Evolutionary conservation across 225 moss, liverwort and hornwort genomes (phyloP).

Genomic region (Anthoceros angustus): DNA sequence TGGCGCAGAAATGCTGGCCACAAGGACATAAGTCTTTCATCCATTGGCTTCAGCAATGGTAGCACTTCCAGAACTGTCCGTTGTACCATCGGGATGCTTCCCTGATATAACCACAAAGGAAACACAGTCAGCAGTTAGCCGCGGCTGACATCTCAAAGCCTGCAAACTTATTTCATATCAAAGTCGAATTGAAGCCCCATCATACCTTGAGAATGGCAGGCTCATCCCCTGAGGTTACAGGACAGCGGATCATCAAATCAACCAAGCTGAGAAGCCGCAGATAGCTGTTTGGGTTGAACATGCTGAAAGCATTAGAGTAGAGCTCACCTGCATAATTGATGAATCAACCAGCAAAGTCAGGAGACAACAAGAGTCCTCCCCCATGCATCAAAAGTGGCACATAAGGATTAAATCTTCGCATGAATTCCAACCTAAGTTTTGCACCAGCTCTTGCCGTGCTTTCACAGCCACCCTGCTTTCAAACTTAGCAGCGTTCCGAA

Average conservation of each 20-base stretch:
- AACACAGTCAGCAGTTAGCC: neutral
- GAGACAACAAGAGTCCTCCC: neutral
- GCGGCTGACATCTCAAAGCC: slow-evolving; percentile 11
- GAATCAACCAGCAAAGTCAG: neutral
- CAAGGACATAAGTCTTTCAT: slow-evolving; percentile 44
- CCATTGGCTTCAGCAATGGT: slow-evolving; percentile 55
- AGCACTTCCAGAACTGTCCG: slow-evolving; percentile 57
- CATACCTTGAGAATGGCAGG: slow-evolving; percentile 39
- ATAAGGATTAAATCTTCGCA: neutral
- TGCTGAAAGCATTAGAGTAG: slow-evolving; percentile 37
- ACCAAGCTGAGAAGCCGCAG: slow-evolving; percentile 62
- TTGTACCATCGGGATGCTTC: slow-evolving; percentile 46
- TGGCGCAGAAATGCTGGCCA: slow-evolving; percentile 85
- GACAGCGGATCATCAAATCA: slow-evolving; percentile 57
- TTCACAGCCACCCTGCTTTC: slow-evolving; percentile 54
- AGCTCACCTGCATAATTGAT: slow-evolving; percentile 34
- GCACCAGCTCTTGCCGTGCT: slow-evolving; percentile 79
- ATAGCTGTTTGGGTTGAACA: slow-evolving; percentile 63
- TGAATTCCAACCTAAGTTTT: slow-evolving; percentile 45
- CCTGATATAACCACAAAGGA: slow-evolving; percentile 6
- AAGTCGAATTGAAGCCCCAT: neutral
- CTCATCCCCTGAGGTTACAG: slow-evolving; percentile 31
- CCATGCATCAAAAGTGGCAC: neutral
- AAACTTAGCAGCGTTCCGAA: slow-evolving; percentile 29
- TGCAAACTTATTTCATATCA: slow-evolving; percentile 8